Conservation (phyloP, 495 filamentous ascomycete genomes). For the Thermochaetoides thermophila region DNA sequence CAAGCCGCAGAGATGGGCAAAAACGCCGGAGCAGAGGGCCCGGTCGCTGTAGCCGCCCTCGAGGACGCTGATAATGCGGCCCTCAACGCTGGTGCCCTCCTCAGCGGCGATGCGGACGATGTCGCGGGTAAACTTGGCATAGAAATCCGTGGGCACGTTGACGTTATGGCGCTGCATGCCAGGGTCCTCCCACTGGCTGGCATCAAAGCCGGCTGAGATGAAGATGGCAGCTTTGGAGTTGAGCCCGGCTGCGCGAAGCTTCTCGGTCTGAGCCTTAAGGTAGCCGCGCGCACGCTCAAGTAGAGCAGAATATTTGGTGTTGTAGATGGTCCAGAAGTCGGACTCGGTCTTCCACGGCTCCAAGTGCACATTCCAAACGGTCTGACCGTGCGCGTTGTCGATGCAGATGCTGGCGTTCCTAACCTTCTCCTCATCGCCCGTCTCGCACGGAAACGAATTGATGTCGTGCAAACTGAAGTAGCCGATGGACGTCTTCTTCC, state of each 20-base stretch:
- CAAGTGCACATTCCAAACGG: constrained; percentile 91
- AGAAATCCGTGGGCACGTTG: constrained; percentile 93
- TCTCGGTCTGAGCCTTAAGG: constrained; percentile 50
- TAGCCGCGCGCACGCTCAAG: constrained; percentile 69
- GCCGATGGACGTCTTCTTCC: constrained; percentile 74
- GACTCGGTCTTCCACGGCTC: constrained; percentile 65
- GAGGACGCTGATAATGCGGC: constrained; percentile 78
- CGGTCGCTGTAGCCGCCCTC: constrained; percentile 94
- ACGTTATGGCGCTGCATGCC: constrained; percentile 92
- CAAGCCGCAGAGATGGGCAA: constrained; percentile 77
- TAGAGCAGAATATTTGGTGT: constrained; percentile 55
- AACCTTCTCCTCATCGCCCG: constrained; percentile 76
- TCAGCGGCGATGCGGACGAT: constrained; percentile 70
- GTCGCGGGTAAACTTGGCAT: constrained; percentile 76
- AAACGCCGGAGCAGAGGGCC: constrained; percentile 69
- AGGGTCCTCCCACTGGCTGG: constrained; percentile 79
- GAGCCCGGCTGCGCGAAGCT: constrained; percentile 33
- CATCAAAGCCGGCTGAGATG: constrained; percentile 90
- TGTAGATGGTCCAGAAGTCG: constrained; percentile 83
- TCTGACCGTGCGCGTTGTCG: constrained; percentile 81
- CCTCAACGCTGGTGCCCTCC: constrained; percentile 59
- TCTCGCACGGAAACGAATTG: constrained; percentile 91
- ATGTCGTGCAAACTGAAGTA: constrained; percentile 97
- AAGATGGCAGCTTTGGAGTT: constrained; percentile 77
- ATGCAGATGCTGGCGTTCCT: constrained; percentile 84